Evolutionary conservation across 2,329 filamentous ascomycete species (phyloP), one percentile per base, ranked within the genome.

Genomic region (Fusarium oligoseptatum): DNA sequence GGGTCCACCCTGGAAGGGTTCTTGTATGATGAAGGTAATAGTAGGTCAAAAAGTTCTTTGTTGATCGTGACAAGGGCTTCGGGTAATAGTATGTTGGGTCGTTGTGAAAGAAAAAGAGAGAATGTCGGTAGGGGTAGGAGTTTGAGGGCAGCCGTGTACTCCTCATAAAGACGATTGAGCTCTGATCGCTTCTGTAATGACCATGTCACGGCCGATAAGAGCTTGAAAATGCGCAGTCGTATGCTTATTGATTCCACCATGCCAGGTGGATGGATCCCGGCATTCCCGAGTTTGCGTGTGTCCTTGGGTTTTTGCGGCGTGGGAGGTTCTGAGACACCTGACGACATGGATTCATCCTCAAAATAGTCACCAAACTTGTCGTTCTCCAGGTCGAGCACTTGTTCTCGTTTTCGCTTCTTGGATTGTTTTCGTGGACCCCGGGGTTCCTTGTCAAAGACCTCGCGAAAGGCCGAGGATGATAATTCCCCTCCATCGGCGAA

Each of bases 371-470:
- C 90, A 65, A 88, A 91, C 63, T 90, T 85, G 48, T 88, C 87
- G 32, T 91, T 89, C 15, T 91, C 88, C 8, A 92, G 80, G 66
- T 92, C 89, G 10, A 92, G 83, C 32, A 81, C 81, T 24, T 82
- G 74, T 4, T 83, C 82, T 37, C 86, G 81, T 73, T 89, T 90
- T 22, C 88, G 83, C 75, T 90, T 90, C 68, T 84, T 87, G 20
- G 81, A 81, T 27, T 81, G 78, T 62, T 83, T 83, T 55, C 75
- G 78, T 77, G 85, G 71, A 76, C 83, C 71, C 83, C 86, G 58
- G 77, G 81, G 72, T 84, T 95, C 94, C 62, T 90, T 89, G 24
- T 88, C 85, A 83, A 93, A 96, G 5, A 95, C 84, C 77, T 94
- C 91, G 3, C 85, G 86, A 77, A 91, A 95, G 9, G 89, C 85